Evolutionary conservation across 371 early-diverging fungal species (phyloP), one percentile per base, ranked within the genome.

Genomic region (Lichtheimia ornata): DNA sequence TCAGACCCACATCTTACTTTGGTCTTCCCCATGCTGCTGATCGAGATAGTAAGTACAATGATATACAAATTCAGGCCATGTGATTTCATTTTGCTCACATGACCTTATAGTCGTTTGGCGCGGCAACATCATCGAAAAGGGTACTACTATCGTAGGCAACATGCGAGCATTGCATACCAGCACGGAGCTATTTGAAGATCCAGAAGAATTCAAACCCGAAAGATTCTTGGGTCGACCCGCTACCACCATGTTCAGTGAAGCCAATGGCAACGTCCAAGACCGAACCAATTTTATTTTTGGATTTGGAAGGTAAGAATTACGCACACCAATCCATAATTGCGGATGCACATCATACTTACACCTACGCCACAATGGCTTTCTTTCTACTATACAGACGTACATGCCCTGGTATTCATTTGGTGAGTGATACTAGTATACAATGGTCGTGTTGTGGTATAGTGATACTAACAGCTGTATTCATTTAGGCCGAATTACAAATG

Each of bases 121-220:
- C 17, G 76, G 74, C 5, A 67, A 71, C 57, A 42, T 22, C 11
- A 72, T 79, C 20, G 76, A 71, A 4, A 71, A 74, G 53, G 68
- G 70, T 15, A 61, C 72, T 0, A 51, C 49, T 15, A 22, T 76
- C 24, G 24, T 72, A 28, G 42, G 61, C 51, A 67, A 71, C 51
- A 57, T 62, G 53, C 30, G 44, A 4, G 65, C 40, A 27, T 59
- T 68, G 17, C 72, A 71, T 50, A 17, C 24, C 12, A 54, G 65
- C 40, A 50, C 64, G 0, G 53, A 56, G 0, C 1, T 54, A 15
- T 63, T 50, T 17, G n/a, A 47, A 5, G 56, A 63, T 17, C 56
- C 65, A 11, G 50, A 59, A 28, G 43, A 50, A 40, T 71, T 71
- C 35, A 58, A 30, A 11, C 72, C 68, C 3, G 72, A 67, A 11